Percentiles rank a stretch among this genome's conserved stretches.
Conservation (phyloP, 2,329 filamentous ascomycete genomes). For the Rutstroemia sp. region DNA sequence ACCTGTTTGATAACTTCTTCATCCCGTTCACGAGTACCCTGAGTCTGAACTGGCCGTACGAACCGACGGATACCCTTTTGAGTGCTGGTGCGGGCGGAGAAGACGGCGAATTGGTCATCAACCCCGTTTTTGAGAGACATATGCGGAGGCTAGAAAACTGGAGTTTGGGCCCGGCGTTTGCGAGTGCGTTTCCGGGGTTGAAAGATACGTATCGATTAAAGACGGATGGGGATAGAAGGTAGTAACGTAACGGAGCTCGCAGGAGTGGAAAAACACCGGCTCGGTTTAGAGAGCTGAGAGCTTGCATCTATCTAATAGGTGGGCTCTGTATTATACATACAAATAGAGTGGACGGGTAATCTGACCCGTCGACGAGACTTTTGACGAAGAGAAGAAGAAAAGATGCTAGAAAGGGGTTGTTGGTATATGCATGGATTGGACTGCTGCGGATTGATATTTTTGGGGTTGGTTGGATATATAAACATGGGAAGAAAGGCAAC, state of each 20-base stretch:
- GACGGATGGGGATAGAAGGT: slow-evolving; percentile 21
- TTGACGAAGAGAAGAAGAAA: too few relatives aligned
- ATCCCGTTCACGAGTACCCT: slow-evolving; percentile 72
- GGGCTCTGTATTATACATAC: too few relatives aligned
- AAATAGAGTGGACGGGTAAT: too few relatives aligned
- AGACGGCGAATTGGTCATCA: slow-evolving; percentile 60
- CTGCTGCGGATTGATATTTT: too few relatives aligned
- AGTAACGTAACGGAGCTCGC: not conserved
- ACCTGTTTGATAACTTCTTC: slow-evolving; percentile 74
- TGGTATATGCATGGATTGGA: too few relatives aligned
- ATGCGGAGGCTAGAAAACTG: slow-evolving; percentile 71
- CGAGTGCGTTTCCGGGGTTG: slow-evolving; percentile 54
- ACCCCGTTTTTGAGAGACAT: slow-evolving; percentile 80
- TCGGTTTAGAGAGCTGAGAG: too few relatives aligned
- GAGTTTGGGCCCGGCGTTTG: slow-evolving; percentile 66
- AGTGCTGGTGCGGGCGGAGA: slow-evolving; percentile 49
- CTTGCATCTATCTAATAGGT: too few relatives aligned
- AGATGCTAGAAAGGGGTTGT: too few relatives aligned
- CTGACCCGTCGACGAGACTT: too few relatives aligned
- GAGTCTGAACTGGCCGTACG: slow-evolving; percentile 78
- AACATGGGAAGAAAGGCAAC: too few relatives aligned
- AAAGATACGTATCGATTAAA: slow-evolving; percentile 34
- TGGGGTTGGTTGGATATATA: too few relatives aligned
- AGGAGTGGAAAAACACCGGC: too few relatives aligned
- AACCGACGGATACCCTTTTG: slow-evolving; percentile 61